Percentiles rank a stretch among this genome's conserved stretches.
Conservation (phyloP, 2,329 filamentous ascomycete species). For the Claviceps sorghi region DNA sequence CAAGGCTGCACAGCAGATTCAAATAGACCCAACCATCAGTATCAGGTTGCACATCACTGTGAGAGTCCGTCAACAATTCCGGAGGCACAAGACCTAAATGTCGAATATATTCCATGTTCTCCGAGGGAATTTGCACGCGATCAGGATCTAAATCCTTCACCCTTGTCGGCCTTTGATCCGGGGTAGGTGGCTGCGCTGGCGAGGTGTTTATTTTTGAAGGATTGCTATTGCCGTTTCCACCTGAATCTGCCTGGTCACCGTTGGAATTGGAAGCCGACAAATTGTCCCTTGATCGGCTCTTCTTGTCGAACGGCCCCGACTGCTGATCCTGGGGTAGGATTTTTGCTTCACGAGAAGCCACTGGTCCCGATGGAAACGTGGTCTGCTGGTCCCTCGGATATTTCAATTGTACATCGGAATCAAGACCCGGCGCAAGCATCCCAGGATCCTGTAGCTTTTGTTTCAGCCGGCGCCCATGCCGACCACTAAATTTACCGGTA, state of each 20-base stretch:
- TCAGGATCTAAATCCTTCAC: conserved; percentile 65
- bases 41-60: conserved; percentile 41
- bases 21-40: conserved; percentile 69
- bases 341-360: conserved; percentile 32
- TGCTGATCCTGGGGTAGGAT: conserved; percentile 25
- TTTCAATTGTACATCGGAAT: conserved; percentile 16
- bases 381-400: conserved; percentile 21
- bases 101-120: conserved; percentile 69
- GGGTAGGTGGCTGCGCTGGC: conserved; percentile 24
- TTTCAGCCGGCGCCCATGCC: conserved; percentile 19
- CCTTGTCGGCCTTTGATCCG: conserved; percentile 63
- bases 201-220: conserved; percentile 23
- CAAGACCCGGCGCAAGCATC: conserved; percentile 8
- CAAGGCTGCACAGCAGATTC: conserved; percentile 66
- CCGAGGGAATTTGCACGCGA: conserved; percentile 56
- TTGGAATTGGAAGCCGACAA: conserved; percentile 31
- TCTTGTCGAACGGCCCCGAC: conserved; percentile 19
- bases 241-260: conserved; percentile 31
- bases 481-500: conserved; percentile 47
- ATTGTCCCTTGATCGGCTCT: conserved; percentile 28
- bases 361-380: conserved; percentile 8
- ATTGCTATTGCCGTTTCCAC: conserved; percentile 18
- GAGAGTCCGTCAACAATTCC: conserved; percentile 28
- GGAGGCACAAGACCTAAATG: conserved; percentile 55
- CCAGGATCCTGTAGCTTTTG: conserved; percentile 8